Percentiles rank a stretch among this genome's conserved stretches.
These are phyloP conservation scores for Solanum peruvianum DNA, from an alignment of 257 asterid genomes.

Conservation along the genomic window DNA sequence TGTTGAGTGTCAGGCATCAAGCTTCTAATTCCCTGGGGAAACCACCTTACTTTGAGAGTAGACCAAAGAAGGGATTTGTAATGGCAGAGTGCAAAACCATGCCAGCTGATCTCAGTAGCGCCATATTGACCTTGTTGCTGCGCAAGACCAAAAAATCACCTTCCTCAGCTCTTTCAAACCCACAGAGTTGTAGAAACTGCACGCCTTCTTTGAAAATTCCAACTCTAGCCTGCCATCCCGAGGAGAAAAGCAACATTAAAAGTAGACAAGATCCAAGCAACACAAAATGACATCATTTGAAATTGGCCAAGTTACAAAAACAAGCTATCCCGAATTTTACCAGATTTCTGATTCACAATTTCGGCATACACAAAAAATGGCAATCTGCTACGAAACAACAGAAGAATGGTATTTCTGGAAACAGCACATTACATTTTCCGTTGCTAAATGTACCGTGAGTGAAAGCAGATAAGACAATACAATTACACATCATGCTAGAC, in stretches of 20 bases:
- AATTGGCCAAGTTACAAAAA: background rate
- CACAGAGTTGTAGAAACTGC: slow-evolving; percentile 58
- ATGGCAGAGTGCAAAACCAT: slow-evolving; percentile 41
- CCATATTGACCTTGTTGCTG: slow-evolving; percentile 32
- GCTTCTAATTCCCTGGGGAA: background rate
- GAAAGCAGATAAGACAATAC: background rate
- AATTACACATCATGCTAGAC: background rate
- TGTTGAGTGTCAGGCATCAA: background rate
- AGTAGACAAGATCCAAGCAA: background rate
- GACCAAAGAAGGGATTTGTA: slow-evolving; percentile 68
- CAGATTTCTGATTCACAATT: background rate
- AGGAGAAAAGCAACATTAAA: background rate
- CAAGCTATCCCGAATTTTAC: background rate
- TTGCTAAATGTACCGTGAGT: background rate
- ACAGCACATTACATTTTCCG: background rate
- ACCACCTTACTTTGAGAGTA: slow-evolving; percentile 22
- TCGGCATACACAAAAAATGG: background rate
- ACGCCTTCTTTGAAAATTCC: slow-evolving; percentile 47
- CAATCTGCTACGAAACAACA: background rate
- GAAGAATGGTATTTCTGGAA: background rate
- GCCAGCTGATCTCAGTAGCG: slow-evolving; percentile 29
- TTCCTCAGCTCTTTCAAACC: slow-evolving; percentile 47
- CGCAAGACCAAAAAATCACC: slow-evolving; percentile 34
- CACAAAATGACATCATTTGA: background rate
- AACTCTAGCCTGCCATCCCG: slow-evolving; percentile 45